Evolutionary conservation across 2,329 filamentous ascomycete genomes (phyloP).

Genomic region (Aspergillus tamarii): DNA sequence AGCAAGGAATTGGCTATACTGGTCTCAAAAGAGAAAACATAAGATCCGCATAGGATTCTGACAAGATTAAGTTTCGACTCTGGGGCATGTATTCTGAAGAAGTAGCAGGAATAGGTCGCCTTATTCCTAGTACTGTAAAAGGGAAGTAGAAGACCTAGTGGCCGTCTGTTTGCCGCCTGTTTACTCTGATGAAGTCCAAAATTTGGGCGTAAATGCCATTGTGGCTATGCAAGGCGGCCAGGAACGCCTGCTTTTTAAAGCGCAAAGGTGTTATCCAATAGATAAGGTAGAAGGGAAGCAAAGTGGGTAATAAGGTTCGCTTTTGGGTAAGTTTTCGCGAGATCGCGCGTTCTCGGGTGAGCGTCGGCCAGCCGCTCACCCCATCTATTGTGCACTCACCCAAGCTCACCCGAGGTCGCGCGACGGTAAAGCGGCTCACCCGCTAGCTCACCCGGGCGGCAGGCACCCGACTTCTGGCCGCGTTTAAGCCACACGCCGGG

Average conservation of each 20-base stretch:
- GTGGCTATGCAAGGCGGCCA: not conserved
- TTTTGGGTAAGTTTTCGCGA: not conserved
- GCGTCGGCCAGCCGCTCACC: too few species aligned
- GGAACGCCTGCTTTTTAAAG: not conserved
- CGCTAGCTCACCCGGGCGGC: slow-evolving; percentile 5
- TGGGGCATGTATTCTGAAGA: too few species aligned
- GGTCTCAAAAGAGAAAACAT: too few species aligned
- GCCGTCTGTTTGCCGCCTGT: not conserved
- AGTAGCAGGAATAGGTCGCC: not conserved
- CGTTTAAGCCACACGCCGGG: not conserved
- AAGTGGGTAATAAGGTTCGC: not conserved
- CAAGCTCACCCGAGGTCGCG: not conserved
- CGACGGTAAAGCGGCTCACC: slow-evolving; percentile 5
- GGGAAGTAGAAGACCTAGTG: not conserved
- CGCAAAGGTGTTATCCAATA: not conserved
- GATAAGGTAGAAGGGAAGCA: not conserved
- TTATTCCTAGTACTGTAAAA: not conserved
- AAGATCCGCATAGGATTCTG: not conserved
- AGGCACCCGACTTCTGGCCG: slow-evolving; percentile 7
- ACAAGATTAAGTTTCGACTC: too few species aligned
- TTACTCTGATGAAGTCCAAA: not conserved
- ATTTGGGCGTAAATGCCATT: not conserved
- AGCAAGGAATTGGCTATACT: not conserved
- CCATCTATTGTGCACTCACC: not conserved
- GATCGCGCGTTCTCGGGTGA: not conserved